Conservation (phyloP, 179 eudicot species). For the Gypsophila paniculata region DNA sequence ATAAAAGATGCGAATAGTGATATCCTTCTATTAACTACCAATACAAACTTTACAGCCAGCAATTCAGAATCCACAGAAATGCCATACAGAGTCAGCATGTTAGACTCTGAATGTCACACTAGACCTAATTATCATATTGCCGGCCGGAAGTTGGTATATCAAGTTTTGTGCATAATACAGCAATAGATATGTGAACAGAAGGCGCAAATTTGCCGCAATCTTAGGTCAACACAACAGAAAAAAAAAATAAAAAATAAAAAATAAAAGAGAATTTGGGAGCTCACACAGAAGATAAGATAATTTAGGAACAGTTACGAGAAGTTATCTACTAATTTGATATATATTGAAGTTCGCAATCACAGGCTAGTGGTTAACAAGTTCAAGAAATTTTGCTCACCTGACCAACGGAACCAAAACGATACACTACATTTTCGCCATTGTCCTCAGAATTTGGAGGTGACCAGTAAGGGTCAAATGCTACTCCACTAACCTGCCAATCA, state of each 20-base stretch:
- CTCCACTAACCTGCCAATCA: slow-evolving; percentile 79
- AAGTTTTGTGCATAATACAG: no score
- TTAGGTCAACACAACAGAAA: no score
- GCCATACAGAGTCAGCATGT: neutral
- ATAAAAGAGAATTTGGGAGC: no score
- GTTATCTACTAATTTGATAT: neutral
- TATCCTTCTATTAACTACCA: no score
- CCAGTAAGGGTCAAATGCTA: slow-evolving; percentile 82
- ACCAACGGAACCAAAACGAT: slow-evolving; percentile 93
- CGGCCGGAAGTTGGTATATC: neutral
- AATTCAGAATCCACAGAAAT: neutral
- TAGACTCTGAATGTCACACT: neutral
- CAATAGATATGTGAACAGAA: no score
- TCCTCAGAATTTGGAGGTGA: slow-evolving; percentile 65
- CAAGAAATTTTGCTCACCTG: slow-evolving; percentile 47
- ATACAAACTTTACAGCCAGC: neutral
- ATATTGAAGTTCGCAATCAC: neutral
- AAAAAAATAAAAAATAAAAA: no score
- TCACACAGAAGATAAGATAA: no score
- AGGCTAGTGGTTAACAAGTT: neutral
- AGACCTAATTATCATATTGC: neutral
- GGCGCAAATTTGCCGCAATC: no score
- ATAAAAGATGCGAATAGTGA: no score
- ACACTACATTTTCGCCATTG: slow-evolving; percentile 59
- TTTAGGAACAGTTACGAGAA: neutral